Evolutionary conservation across 2,329 filamentous ascomycete species (phyloP).

Genomic region (Clonostachys rhizophaga): DNA sequence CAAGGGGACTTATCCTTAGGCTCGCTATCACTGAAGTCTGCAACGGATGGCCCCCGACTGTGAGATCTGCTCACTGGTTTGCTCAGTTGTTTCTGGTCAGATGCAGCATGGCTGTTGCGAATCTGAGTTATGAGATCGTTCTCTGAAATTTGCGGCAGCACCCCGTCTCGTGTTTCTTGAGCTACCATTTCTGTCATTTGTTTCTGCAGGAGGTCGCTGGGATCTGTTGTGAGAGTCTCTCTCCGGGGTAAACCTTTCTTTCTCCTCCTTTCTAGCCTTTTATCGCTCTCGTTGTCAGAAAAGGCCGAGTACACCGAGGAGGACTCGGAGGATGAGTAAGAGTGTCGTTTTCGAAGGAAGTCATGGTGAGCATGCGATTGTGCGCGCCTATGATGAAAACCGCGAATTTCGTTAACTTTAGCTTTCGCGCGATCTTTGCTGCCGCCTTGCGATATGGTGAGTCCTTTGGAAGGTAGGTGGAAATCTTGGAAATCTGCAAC

Average conservation of each 20-base stretch:
- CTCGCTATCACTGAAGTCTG: conserved; percentile 34
- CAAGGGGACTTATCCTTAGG: conserved; percentile 14
- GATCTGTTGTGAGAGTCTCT: conserved; percentile 41
- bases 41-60: conserved; percentile 27
- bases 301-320: conserved; percentile 42
- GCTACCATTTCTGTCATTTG: conserved; percentile 59
- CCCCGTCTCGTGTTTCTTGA: conserved; percentile 41
- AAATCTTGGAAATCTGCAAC: neutral
- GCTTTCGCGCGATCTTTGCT: conserved; percentile 55
- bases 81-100: conserved; percentile 17
- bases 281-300: conserved; percentile 52
- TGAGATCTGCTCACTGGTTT: conserved; percentile 21
- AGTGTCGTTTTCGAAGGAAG: conserved; percentile 29
- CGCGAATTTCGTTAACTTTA: conserved; percentile 51
- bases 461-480: conserved; percentile 10
- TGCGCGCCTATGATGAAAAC: conserved; percentile 49
- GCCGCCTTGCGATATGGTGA: conserved; percentile 40
- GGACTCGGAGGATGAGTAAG: conserved; percentile 21
- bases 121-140: conserved; percentile 16
- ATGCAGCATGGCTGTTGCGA: conserved; percentile 14
- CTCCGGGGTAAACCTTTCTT: conserved; percentile 23
- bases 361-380: conserved; percentile 47
- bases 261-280: conserved; percentile 21
- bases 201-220: conserved; percentile 51
- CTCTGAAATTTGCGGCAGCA: conserved; percentile 22